Evolutionary conservation across 345 rosid species (phyloP).

Genomic region (Eucalyptus curtisii): DNA sequence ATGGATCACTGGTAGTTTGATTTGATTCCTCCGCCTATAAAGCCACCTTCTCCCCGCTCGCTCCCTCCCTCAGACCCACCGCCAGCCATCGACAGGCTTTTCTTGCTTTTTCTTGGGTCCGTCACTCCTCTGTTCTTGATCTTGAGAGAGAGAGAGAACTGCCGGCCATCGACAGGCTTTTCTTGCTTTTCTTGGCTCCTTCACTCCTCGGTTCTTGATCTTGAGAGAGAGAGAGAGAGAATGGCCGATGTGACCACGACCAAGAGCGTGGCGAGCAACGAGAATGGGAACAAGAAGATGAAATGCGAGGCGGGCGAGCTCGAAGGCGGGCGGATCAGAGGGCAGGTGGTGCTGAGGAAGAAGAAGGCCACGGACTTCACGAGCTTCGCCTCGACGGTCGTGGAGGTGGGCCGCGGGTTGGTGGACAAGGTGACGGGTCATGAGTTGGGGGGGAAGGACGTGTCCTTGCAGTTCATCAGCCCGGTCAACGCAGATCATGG

Average conservation of each 20-base stretch:
- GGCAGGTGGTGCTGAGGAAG: background rate
- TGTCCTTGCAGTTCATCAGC: slow-evolving; percentile 5
- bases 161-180: background rate
- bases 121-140: background rate
- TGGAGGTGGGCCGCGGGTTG: background rate
- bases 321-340: background rate
- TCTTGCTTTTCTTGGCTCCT: background rate
- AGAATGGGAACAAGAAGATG: slow-evolving; percentile 7
- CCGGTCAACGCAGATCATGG: background rate
- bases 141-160: background rate
- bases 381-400: background rate
- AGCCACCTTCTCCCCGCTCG: background rate
- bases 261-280: background rate
- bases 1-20: background rate
- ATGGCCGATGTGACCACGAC: background rate
- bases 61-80: background rate
- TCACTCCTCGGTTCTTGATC: background rate
- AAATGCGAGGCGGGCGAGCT: background rate
- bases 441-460: background rate
- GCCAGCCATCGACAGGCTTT: background rate
- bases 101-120: background rate
- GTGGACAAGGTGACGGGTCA: background rate
- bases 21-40: background rate
- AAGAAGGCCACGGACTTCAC: background rate
- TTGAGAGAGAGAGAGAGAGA: background rate